Base-by-base conservation (phyloP, 495 filamentous ascomycete genomes). In the Penicillium crystallinum region DNA sequence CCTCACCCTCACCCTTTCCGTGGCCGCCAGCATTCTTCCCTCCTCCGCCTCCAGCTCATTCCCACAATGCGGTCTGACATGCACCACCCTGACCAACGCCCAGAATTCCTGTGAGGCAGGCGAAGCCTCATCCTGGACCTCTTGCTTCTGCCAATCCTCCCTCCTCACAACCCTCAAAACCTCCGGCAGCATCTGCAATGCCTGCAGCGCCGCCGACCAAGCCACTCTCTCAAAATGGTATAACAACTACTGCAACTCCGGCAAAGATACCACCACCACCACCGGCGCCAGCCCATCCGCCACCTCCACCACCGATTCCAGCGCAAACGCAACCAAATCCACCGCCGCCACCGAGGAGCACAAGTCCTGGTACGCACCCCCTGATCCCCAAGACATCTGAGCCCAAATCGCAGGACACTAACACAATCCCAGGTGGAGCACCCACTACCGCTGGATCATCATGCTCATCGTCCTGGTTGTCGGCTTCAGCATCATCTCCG, bases 61-160 rank as follows among this genome's bases (percentile, higher is more conserved):
- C 46, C 81, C 81, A 14, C 48, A 64, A 31, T 84, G 81, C 57
- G 81, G 72, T 19, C 49, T 75, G 35, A 46, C 60, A 47, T 84
- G 81, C 54, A 40, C 65, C 4, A 23, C 61, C 44, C 73, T 84
- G 49, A 44, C 57, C 19, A 53, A 72, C 33, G 80, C 80, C 29
- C 70, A 77, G 49, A 49, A 46, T 19, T 65, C 59, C 29, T 84
- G 81, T n/a, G 59, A 68, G 10, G 54, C 61, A 7, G 62, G 63
- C 17, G 62, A 59, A 45, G 52, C 68, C 41, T 57, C 62, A 17
- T 67, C 61, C 53, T 79, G 77, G 61, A 68, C 76, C 48, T 71
- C 71, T 21, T 84, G 81, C 57, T 80, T 83, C 67, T 84, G 81
- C 64, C 67, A 76, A 53, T 79, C 75, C 11, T 49, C 64, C 10